phyloP scores from a whole-genome alignment of 1,284 basidiomycete species.

The Mycena sp. region DNA sequence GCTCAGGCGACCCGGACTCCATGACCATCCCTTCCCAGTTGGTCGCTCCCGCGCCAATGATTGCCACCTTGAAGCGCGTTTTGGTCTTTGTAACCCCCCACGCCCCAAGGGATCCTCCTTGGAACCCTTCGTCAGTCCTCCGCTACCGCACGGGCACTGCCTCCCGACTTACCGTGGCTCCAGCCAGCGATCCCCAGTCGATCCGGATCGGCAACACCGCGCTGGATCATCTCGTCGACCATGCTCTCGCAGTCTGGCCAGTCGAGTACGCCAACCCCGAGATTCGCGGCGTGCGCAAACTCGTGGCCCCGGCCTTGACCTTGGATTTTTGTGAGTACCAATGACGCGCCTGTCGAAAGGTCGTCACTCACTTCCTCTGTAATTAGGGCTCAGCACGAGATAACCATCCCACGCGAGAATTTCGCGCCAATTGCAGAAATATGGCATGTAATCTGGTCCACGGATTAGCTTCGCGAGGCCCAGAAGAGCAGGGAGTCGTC shows the following conservation, averaged over 20 bases:
- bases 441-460: slow-evolving; percentile 45
- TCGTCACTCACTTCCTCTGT: slow-evolving; percentile 41
- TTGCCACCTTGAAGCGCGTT: slow-evolving; percentile 42
- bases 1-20: slow-evolving; percentile 43
- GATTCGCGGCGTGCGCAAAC: slow-evolving; percentile 39
- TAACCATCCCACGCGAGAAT: slow-evolving; percentile 43
- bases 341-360: neutral
- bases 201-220: slow-evolving; percentile 40
- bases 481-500: neutral
- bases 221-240: slow-evolving; percentile 41
- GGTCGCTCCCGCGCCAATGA: slow-evolving; percentile 43
- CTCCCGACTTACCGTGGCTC: slow-evolving; percentile 41
- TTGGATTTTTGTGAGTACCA: slow-evolving; percentile 9
- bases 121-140: neutral
- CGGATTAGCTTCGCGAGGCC: neutral
- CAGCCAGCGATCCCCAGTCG: slow-evolving; percentile 43
- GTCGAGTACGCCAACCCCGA: slow-evolving; percentile 40
- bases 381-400: slow-evolving; percentile 45
- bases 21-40: slow-evolving; percentile 48
- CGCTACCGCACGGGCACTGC: neutral
- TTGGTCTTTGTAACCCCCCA: slow-evolving; percentile 46
- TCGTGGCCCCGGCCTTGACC: slow-evolving; percentile 44
- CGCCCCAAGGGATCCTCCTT: slow-evolving; percentile 44
- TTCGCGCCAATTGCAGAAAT: slow-evolving; percentile 47
- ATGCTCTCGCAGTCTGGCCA: slow-evolving; percentile 47